A percentile compares a stretch with the other conserved stretches of the same genome.
phyloP scores from a whole-genome alignment of 495 filamentous ascomycete genomes.

The Podospora appendiculata region DNA sequence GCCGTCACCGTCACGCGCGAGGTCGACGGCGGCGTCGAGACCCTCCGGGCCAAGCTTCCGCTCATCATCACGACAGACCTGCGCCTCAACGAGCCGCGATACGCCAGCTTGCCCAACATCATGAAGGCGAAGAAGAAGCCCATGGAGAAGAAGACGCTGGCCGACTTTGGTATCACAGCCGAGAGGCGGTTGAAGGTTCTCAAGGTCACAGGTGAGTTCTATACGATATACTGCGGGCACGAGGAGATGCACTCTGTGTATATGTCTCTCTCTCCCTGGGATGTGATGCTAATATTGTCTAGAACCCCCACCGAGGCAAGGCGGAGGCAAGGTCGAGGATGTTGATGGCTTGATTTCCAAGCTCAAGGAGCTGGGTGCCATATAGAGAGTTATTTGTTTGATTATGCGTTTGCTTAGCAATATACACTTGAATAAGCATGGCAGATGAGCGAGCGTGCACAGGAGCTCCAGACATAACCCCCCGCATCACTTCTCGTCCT shows the following conservation, averaged over 20 bases:
- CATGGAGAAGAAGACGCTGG: conserved; percentile 79
- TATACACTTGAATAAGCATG: neutral
- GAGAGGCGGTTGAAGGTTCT: conserved; percentile 75
- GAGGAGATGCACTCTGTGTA: too few relatives aligned
- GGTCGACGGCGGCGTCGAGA: conserved; percentile 94
- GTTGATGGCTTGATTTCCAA: conserved; percentile 87
- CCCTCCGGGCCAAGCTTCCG: conserved; percentile 72
- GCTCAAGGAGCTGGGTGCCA: conserved; percentile 90
- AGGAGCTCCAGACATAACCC: neutral
- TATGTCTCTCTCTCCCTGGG: neutral
- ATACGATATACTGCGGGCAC: too few relatives aligned
- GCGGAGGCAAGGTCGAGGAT: conserved; percentile 93
- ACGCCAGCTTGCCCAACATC: conserved; percentile 93
- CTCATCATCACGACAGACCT: conserved; percentile 93
- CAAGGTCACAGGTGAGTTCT: conserved; percentile 67
- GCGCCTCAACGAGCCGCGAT: conserved; percentile 88
- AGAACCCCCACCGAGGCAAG: conserved; percentile 85
- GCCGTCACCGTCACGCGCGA: conserved; percentile 71
- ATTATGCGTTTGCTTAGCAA: neutral
- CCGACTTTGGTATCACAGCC: conserved; percentile 69
- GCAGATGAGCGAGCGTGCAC: too few relatives aligned
- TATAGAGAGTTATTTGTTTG: conserved; percentile 42
- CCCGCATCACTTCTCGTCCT: neutral
- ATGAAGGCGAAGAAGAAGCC: conserved; percentile 99
- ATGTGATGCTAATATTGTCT: neutral